A percentile compares a stretch with the other conserved stretches of the same genome.
Conservation (phyloP, 202 grass and related monocot genomes). For the Panicum virgatum region DNA sequence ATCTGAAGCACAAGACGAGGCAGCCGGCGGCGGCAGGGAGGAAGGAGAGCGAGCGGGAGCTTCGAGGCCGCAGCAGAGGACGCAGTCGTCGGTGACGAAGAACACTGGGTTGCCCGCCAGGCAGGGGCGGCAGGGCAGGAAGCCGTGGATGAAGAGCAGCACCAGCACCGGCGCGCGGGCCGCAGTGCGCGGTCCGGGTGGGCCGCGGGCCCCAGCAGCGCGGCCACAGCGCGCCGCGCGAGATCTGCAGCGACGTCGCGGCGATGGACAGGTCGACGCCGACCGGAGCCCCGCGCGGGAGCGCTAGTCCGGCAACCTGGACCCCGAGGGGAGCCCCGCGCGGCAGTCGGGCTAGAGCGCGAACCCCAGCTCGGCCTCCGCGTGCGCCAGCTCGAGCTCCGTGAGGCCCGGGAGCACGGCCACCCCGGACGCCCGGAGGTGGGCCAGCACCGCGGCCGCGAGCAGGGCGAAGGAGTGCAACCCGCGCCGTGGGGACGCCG, state of each 20-base stretch:
- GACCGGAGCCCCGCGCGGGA: constrained; percentile 38
- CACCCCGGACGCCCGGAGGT: constrained; percentile 51
- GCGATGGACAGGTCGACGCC: constrained; percentile 73
- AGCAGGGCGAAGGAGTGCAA: constrained; percentile 65
- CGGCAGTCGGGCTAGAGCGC: constrained; percentile 83
- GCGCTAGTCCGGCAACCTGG: constrained; percentile 80
- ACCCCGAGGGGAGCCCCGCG: constrained; percentile 57
- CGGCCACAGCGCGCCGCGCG: constrained; percentile 66
- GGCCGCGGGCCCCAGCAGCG: constrained; percentile 61
- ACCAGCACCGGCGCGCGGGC: constrained; percentile 64
- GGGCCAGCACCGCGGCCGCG: constrained; percentile 43
- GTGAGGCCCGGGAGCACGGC: constrained; percentile 50
- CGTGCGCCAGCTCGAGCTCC: constrained; percentile 57
- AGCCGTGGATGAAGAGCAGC: constrained; percentile 74
- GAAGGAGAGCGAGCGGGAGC: too few species aligned
- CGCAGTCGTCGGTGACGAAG: constrained; percentile 73
- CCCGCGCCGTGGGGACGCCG: constrained; percentile 51
- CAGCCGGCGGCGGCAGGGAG: too few species aligned
- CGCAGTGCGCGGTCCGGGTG: constrained; percentile 56
- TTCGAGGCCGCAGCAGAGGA: constrained; percentile 76
- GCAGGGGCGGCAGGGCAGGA: constrained; percentile 63
- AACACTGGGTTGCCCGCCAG: constrained; percentile 83
- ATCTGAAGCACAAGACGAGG: too few species aligned
- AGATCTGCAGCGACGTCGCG: constrained; percentile 65
- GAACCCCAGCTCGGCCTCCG: constrained; percentile 70